A percentile compares a stretch with the other conserved stretches of the same genome.
These are phyloP conservation scores for Bifiguratus adelaidae DNA, from an alignment of 192 early-diverging fungal species.

Conservation along the genomic window DNA sequence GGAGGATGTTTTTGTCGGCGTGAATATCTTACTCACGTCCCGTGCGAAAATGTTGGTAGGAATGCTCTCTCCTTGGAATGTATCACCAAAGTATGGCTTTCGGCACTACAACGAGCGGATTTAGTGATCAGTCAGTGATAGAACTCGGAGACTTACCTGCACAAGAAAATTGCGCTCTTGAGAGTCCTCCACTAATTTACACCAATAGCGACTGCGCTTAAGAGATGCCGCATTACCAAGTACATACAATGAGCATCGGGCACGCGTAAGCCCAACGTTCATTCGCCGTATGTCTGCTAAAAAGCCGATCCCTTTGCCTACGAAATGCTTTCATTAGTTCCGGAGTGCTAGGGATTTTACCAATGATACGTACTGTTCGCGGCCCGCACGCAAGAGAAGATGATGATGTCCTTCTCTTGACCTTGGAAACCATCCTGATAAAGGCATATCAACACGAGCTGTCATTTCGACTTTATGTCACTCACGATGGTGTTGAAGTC, in stretches of 20 bases:
- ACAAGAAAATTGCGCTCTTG: slow-evolving; percentile 23
- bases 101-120: neutral
- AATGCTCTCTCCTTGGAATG: too few relatives aligned
- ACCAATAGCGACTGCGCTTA: slow-evolving; percentile 55
- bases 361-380: slow-evolving; percentile 13
- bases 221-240: slow-evolving; percentile 63
- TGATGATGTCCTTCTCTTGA: slow-evolving; percentile 94
- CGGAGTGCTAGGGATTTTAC: neutral
- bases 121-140: neutral
- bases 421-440: slow-evolving; percentile 88
- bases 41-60: too few relatives aligned
- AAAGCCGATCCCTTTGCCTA: slow-evolving; percentile 61
- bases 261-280: slow-evolving; percentile 88
- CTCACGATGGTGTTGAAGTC: slow-evolving; percentile 83
- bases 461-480: neutral
- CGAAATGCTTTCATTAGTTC: neutral
- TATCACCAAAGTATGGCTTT: slow-evolving; percentile 5
- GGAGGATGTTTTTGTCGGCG: too few relatives aligned
- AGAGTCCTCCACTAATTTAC: slow-evolving; percentile 60
- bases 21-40: too few relatives aligned
- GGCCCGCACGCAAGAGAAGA: slow-evolving; percentile 90
- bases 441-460: neutral
- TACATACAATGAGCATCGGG: slow-evolving; percentile 73
- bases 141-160: slow-evolving; percentile 11
- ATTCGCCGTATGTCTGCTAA: slow-evolving; percentile 75